These are phyloP conservation scores for Entomortierella parvispora DNA, from an alignment of 192 early-diverging fungal genomes.

Conservation along the genomic window DNA sequence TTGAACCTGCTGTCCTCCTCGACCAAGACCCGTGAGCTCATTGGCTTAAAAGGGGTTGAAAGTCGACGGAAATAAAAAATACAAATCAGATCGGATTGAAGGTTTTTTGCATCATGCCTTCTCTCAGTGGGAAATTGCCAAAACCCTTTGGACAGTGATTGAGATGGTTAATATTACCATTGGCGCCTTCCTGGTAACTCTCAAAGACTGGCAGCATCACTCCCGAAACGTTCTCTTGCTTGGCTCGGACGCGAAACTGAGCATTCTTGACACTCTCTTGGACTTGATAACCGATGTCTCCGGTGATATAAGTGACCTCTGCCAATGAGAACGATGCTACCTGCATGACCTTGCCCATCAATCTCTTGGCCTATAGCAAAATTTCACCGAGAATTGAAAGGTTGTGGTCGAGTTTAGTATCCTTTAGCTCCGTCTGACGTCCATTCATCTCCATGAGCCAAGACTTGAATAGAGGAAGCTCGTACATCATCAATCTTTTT, in stretches of 20 bases:
- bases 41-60: no score
- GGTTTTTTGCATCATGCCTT: no score
- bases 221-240: conserved; percentile 98
- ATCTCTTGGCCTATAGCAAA: conserved; percentile 86
- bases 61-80: background rate
- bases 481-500: conserved; percentile 98
- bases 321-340: conserved; percentile 97
- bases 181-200: conserved; percentile 83
- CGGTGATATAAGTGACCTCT: conserved; percentile 96
- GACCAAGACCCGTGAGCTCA: conserved; percentile 98
- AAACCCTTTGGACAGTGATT: no score
- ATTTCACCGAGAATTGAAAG: no score
- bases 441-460: no score
- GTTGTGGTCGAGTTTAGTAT: no score
- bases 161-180: conserved; percentile 66
- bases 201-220: conserved; percentile 96
- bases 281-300: conserved; percentile 97
- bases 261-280: conserved; percentile 94
- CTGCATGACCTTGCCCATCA: conserved; percentile 99
- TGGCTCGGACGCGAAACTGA: conserved; percentile 90
- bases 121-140: no score
- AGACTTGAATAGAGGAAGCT: no score
- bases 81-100: no score
- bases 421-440: no score
- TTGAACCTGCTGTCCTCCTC: conserved; percentile 97